Evolutionary conservation across 2,329 filamentous ascomycete species (phyloP), one percentile per base, ranked within the genome.

Genomic region (Xenoacremonium recifei): DNA sequence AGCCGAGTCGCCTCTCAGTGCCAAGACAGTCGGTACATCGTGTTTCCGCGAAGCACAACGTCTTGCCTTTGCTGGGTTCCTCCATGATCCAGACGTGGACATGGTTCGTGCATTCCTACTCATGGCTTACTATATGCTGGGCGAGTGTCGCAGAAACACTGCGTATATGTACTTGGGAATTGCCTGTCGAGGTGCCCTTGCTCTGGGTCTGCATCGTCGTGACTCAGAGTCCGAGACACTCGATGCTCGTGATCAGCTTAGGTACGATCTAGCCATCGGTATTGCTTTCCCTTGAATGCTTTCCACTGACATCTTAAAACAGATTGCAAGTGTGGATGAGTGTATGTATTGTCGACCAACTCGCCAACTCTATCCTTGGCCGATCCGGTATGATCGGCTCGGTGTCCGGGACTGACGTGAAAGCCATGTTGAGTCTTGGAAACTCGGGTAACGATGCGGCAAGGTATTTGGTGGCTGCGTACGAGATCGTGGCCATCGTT

Each of bases 71-170:
- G 30, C 45, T 5, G 49, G 45, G 0, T 55, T 58, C 17, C 55
- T 58, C 0, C 50, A 59, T 19, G 55, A 58, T 12, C 55, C 55
- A 2, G 54, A 57, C 15, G 21, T 59, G 1, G 52, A 58, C 6
- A 54, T 58, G 51, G 52, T 58, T 2, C 43, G 54, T 6, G 44
- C 47, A 0, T 58, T 59, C 19, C 38, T 58, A 3, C 50, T 89
- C 63, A 87, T 89, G 66, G 87, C 80, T 6, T 85, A 85, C 13
- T 88, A 85, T 72, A 84, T 88, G 67, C 77, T 86, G 23, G 79
- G 78, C 23, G 56, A 66, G 30, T 70, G 79, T 47, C 67, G 77
- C 48, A 84, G 81, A 49, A 82, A 89, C 67, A 71, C 79, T 1
- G 79, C 79, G 0, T 84, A 80, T 39, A 81, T 84, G 75, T 83